A percentile compares a stretch with the other conserved stretches of the same genome.
Evolutionary conservation across 1,139 yeast genomes (phyloP).

Genomic region (Blastobotrys capitulatus): DNA sequence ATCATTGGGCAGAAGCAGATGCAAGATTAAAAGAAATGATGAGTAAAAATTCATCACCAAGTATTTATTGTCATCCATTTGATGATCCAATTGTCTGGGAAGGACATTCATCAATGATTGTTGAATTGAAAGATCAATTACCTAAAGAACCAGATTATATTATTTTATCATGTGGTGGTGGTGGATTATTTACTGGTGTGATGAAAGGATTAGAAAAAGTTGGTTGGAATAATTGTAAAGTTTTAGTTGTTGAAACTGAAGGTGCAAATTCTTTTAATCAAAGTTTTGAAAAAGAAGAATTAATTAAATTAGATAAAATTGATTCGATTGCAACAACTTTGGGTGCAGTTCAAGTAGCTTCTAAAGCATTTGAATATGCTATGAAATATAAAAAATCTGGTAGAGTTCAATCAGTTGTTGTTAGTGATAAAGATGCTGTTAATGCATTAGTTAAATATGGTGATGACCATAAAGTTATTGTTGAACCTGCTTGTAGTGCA

Average conservation of each 20-base stretch:
- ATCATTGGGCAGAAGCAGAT: slow-evolving; percentile 65
- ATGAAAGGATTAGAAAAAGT: slow-evolving; percentile 47
- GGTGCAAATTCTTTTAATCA: slow-evolving; percentile 55
- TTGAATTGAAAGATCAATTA: slow-evolving; percentile 41
- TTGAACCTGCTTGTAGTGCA: slow-evolving; percentile 79
- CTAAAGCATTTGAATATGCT: slow-evolving; percentile 39
- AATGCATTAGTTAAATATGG: slow-evolving; percentile 47
- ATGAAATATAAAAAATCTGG: slow-evolving; percentile 22
- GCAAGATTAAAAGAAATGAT: slow-evolving; percentile 41
- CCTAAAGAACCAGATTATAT: slow-evolving; percentile 45
- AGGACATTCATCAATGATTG: slow-evolving; percentile 58
- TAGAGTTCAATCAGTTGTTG: slow-evolving; percentile 42
- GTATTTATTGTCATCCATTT: slow-evolving; percentile 68
- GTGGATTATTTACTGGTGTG: slow-evolving; percentile 64
- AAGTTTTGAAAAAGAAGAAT: slow-evolving; percentile 44
- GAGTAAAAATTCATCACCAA: slow-evolving; percentile 29
- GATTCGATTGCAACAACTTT: slow-evolving; percentile 56
- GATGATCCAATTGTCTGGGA: slow-evolving; percentile 61
- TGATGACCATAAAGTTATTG: slow-evolving; percentile 44
- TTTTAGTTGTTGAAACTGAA: slow-evolving; percentile 53
- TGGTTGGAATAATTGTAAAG: slow-evolving; percentile 35
- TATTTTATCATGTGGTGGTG: slow-evolving; percentile 70
- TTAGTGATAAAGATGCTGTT: slow-evolving; percentile 53
- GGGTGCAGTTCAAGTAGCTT: slow-evolving; percentile 53
- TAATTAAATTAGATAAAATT: slow-evolving; percentile 42